Evolutionary conservation across 345 rosid genomes (phyloP).

Genomic region (Leavenworthia alabamica): DNA sequence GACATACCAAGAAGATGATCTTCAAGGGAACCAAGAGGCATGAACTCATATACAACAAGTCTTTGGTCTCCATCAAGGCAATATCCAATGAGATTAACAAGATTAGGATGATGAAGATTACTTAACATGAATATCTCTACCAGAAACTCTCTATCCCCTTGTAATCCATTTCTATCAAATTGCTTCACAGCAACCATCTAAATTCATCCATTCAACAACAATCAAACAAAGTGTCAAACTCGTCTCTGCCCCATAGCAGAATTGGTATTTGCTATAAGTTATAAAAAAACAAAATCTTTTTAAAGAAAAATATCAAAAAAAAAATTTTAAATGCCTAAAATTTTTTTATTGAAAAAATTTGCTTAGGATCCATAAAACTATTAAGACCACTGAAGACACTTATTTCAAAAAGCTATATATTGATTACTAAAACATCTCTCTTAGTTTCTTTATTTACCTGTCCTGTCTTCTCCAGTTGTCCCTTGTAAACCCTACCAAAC

Average conservation of each 20-base stretch:
- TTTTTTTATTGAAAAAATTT: no score
- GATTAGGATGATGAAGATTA: constrained; percentile 76
- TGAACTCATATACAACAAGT: constrained; percentile 82
- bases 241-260: no score
- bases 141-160: constrained; percentile 84
- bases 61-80: constrained; percentile 93
- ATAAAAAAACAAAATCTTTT: no score
- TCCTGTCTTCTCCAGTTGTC: constrained; percentile 50
- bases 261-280: no score
- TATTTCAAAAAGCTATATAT: no score
- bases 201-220: constrained; percentile 3
- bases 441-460: constrained; percentile 43
- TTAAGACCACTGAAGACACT: no score
- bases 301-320: no score
- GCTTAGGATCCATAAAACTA: no score
- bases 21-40: constrained; percentile 84
- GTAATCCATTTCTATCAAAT: constrained; percentile 84
- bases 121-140: constrained; percentile 77
- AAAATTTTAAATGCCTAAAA: no score
- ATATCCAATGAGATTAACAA: constrained; percentile 76
- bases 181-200: constrained; percentile 93
- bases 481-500: constrained; percentile 83
- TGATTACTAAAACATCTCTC: background rate
- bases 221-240: no score
- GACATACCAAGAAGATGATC: constrained; percentile 73